phyloP scores from a whole-genome alignment of 768 basidiomycete genomes.

The Boletus huronensis region DNA sequence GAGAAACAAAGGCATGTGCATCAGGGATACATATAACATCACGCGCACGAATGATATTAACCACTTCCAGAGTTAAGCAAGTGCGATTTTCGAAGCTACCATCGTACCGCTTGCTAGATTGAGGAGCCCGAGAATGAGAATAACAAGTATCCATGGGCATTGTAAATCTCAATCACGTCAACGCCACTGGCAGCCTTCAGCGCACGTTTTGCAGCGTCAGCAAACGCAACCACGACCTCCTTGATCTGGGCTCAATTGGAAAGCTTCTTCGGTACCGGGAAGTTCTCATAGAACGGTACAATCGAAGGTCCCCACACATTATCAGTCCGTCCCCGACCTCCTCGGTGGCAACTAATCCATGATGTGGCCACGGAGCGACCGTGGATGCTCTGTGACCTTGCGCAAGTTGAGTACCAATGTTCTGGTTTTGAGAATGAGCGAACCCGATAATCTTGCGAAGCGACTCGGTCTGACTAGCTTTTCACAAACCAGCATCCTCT shows the following conservation, averaged over 20 bases:
- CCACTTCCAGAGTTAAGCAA: conserved; percentile 58
- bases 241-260: conserved; percentile 56
- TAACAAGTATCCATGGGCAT: conserved; percentile 61
- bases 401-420: conserved; percentile 70
- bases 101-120: conserved; percentile 63
- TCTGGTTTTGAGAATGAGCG: conserved; percentile 67
- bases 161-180: conserved; percentile 58
- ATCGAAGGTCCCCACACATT: conserved; percentile 57
- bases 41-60: conserved; percentile 62
- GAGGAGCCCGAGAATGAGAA: conserved; percentile 57
- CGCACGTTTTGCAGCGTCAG: conserved; percentile 47
- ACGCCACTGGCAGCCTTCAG: conserved; percentile 60
- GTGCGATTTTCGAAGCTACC: conserved; percentile 69
- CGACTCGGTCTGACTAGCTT: conserved; percentile 49
- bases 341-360: conserved; percentile 33
- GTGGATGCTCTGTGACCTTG: conserved; percentile 76
- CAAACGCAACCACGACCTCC: conserved; percentile 53
- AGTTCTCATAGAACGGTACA: conserved; percentile 41
- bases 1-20: conserved; percentile 67
- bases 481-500: conserved; percentile 62
- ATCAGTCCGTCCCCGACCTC: conserved; percentile 49
- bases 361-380: conserved; percentile 55
- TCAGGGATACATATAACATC: no score
- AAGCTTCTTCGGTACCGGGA: conserved; percentile 54
- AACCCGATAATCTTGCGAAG: conserved; percentile 58